A percentile compares a stretch with the other conserved stretches of the same genome.
These are phyloP conservation scores for Cucurbitaria berberidis DNA, from an alignment of 2,329 filamentous ascomycete species.

Conservation along the genomic window DNA sequence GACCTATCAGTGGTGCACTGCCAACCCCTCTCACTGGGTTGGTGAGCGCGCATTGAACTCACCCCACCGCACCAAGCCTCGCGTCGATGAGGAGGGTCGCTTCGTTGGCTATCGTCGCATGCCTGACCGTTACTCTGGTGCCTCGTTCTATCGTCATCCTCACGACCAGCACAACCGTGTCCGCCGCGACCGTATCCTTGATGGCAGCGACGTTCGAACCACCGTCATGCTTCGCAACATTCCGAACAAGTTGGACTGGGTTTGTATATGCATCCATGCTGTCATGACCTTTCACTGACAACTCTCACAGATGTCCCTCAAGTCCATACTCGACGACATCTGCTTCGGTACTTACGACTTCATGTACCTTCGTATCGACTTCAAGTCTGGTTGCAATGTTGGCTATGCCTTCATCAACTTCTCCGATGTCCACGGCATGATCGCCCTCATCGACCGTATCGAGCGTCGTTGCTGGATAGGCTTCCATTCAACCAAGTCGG, in stretches of 20 bases:
- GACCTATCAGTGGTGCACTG: constrained; percentile 27
- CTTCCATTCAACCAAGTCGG: constrained; percentile 82
- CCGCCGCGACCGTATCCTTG: constrained; percentile 43
- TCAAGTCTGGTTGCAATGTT: constrained; percentile 66
- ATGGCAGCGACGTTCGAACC: constrained; percentile 58
- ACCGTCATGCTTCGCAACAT: constrained; percentile 93
- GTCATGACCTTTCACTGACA: constrained; percentile 17
- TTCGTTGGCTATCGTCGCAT: constrained; percentile 25
- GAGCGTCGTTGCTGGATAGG: constrained; percentile 66
- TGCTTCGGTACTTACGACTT: constrained; percentile 90
- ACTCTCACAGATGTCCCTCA: constrained; percentile 57
- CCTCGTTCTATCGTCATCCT: constrained; percentile 20
- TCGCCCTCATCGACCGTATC: constrained; percentile 38
- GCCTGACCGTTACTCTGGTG: constrained; percentile 1
- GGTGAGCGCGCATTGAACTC: constrained; percentile 27
- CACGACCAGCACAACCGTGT: constrained; percentile 49
- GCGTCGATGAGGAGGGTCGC: constrained; percentile 30
- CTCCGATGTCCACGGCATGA: constrained; percentile 63
- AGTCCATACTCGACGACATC: constrained; percentile 77
- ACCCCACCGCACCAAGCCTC: constrained; percentile 27
- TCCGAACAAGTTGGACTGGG: constrained; percentile 81
- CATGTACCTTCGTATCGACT: constrained; percentile 86
- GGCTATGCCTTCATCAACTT: constrained; percentile 99
- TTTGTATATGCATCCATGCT: constrained; percentile 30
- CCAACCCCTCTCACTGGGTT: constrained; percentile 23